Percentiles rank a stretch among this genome's conserved stretches.
Conservation (phyloP, 805 yeast species). For the Blastobotrys americana region DNA sequence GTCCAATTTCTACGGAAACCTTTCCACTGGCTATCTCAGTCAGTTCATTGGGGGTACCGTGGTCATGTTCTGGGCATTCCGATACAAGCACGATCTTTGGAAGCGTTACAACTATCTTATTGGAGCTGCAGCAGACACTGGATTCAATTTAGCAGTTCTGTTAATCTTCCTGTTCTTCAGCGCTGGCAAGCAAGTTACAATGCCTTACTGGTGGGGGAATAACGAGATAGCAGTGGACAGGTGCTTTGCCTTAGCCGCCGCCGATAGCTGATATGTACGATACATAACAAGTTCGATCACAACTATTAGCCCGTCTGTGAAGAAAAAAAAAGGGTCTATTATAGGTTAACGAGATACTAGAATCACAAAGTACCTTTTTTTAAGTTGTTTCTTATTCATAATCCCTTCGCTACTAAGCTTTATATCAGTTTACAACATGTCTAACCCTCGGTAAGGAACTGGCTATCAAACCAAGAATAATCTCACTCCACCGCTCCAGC, state of each 20-base stretch:
- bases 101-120: conserved; percentile 13
- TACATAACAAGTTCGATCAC: no score
- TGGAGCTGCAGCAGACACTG: conserved; percentile 13
- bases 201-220: conserved; percentile 15
- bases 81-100: conserved; percentile 12
- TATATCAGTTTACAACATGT: conserved; percentile 18
- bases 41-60: conserved; percentile 12
- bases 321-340: no score
- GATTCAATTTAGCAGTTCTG: conserved; percentile 11
- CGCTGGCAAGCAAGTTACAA: conserved; percentile 11
- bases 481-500: conserved; percentile 30
- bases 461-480: conserved; percentile 25
- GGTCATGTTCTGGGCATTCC: conserved; percentile 8
- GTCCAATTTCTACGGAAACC: conserved; percentile 13
- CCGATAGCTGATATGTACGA: neutral
- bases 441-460: conserved; percentile 35
- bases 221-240: conserved; percentile 9
- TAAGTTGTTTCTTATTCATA: no score
- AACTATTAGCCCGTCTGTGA: no score
- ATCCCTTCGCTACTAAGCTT: neutral
- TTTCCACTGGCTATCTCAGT: conserved; percentile 10
- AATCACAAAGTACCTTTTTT: no score
- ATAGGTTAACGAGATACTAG: no score
- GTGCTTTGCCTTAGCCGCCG: conserved; percentile 23
- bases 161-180: conserved; percentile 12